Evolutionary conservation across 2,329 filamentous ascomycete species (phyloP).

Genomic region (Rhynchosporium agropyri): DNA sequence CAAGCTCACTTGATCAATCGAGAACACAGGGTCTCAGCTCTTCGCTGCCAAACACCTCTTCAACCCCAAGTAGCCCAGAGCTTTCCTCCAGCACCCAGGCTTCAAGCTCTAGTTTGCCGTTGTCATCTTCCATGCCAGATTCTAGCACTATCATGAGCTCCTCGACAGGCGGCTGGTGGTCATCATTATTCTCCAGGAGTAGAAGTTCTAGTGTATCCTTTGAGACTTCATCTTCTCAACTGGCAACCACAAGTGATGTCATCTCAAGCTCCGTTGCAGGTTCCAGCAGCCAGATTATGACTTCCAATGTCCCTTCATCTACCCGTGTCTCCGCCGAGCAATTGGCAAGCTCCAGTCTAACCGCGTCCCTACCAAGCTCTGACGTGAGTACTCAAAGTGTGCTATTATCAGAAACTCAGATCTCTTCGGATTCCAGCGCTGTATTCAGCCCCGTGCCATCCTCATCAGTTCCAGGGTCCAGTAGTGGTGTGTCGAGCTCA

Average conservation of each 20-base stretch:
- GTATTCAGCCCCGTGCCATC: not conserved
- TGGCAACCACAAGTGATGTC: not conserved
- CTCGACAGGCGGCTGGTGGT: not conserved
- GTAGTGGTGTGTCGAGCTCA: not conserved
- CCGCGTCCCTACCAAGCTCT: not conserved
- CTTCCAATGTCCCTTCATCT: not conserved
- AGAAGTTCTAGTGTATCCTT: not conserved
- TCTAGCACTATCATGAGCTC: not conserved
- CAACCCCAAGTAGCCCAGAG: not conserved
- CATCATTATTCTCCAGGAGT: not conserved
- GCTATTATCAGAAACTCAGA: not conserved
- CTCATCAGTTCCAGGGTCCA: not conserved
- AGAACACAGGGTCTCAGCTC: not conserved
- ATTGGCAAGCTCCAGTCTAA: not conserved
- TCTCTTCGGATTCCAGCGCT: not conserved
- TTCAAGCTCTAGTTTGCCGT: not conserved
- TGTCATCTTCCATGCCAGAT: not conserved
- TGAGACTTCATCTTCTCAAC: not conserved
- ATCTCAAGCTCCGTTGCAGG: not conserved
- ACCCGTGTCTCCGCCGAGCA: not conserved
- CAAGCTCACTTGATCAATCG: not conserved
- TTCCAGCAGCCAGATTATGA: not conserved
- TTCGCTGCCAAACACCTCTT: not conserved
- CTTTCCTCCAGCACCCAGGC: not conserved
- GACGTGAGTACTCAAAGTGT: not conserved